Percentiles rank a stretch among this genome's conserved stretches.
Evolutionary conservation across 2,329 filamentous ascomycete genomes (phyloP).

Genomic region (Verticillium zaregamsianum): DNA sequence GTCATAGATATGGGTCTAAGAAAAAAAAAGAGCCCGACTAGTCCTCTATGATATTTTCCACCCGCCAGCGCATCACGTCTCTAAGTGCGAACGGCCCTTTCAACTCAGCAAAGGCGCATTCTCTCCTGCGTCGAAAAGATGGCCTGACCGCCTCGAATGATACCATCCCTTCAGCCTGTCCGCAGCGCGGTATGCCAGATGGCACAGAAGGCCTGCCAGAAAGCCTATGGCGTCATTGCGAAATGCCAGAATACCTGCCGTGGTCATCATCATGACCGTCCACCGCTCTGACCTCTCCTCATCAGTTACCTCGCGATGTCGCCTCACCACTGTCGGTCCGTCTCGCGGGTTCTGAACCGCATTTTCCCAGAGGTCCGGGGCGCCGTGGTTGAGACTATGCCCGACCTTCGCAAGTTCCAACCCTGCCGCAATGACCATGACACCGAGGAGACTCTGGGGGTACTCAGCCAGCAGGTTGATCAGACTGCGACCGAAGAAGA

Average conservation of each 20-base stretch:
- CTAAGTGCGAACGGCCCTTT: neutral
- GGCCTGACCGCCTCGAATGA: constrained; percentile 16
- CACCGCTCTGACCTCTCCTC: constrained; percentile 71
- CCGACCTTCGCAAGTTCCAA: constrained; percentile 84
- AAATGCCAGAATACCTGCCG: constrained; percentile 77
- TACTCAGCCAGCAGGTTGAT: constrained; percentile 67
- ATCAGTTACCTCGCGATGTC: constrained; percentile 53
- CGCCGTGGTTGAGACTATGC: constrained; percentile 74
- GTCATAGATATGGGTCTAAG: neutral
- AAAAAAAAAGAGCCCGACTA: neutral
- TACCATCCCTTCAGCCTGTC: constrained; percentile 38
- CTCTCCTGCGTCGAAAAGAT: constrained; percentile 16
- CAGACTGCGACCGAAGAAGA: constrained; percentile 72
- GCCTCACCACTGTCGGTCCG: constrained; percentile 27
- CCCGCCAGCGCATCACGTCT: neutral
- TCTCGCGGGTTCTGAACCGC: constrained; percentile 23
- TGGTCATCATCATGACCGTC: constrained; percentile 87
- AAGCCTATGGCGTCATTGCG: constrained; percentile 90
- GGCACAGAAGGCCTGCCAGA: constrained; percentile 73
- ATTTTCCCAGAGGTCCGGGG: constrained; percentile 56
- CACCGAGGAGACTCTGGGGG: constrained; percentile 71
- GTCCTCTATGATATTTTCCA: neutral
- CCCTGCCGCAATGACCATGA: constrained; percentile 88
- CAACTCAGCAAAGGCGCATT: constrained; percentile 22
- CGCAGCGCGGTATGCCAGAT: constrained; percentile 58